Conservation (phyloP, 805 yeast genomes). For the Osmozyma mogii region DNA sequence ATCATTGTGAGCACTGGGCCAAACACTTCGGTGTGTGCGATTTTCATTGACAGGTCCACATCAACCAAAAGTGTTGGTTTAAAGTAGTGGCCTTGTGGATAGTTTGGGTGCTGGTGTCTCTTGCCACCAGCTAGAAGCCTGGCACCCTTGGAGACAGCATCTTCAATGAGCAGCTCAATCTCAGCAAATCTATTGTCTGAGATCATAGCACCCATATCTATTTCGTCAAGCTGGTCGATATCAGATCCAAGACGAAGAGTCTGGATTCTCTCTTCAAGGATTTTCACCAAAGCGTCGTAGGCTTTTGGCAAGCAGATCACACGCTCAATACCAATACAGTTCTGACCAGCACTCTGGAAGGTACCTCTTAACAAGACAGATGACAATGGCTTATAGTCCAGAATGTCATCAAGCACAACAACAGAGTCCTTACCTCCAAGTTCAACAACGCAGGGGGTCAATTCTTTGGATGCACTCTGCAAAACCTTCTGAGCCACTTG, state of each 20-base stretch:
- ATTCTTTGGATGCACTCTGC: slow-evolving; percentile 70
- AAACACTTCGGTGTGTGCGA: slow-evolving; percentile 88
- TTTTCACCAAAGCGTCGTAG: slow-evolving; percentile 54
- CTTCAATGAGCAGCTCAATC: slow-evolving; percentile 58
- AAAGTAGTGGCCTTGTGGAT: slow-evolving; percentile 93
- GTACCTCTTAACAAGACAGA: slow-evolving; percentile 90
- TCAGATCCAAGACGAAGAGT: slow-evolving; percentile 77
- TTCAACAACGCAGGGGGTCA: slow-evolving; percentile 94
- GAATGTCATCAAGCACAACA: slow-evolving; percentile 74
- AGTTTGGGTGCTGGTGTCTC: slow-evolving; percentile 76
- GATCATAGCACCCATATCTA: slow-evolving; percentile 96
- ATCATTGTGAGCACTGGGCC: slow-evolving; percentile 85
- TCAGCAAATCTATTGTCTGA: slow-evolving; percentile 65
- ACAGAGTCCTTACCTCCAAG: slow-evolving; percentile 95
- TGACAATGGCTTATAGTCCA: slow-evolving; percentile 43
- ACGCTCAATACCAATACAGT: slow-evolving; percentile 95
- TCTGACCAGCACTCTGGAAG: slow-evolving; percentile 96
- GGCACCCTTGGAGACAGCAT: slow-evolving; percentile 81
- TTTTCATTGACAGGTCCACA: slow-evolving; percentile 63
- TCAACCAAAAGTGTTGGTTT: slow-evolving; percentile 82
- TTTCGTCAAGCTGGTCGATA: slow-evolving; percentile 81
- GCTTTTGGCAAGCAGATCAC: slow-evolving; percentile 71
- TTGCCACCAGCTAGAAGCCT: slow-evolving; percentile 73
- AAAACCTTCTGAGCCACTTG: slow-evolving; percentile 89
- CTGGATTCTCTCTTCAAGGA: slow-evolving; percentile 50